Evolutionary conservation across 2,329 filamentous ascomycete species (phyloP).

Genomic region (Diaporthe destruens): DNA sequence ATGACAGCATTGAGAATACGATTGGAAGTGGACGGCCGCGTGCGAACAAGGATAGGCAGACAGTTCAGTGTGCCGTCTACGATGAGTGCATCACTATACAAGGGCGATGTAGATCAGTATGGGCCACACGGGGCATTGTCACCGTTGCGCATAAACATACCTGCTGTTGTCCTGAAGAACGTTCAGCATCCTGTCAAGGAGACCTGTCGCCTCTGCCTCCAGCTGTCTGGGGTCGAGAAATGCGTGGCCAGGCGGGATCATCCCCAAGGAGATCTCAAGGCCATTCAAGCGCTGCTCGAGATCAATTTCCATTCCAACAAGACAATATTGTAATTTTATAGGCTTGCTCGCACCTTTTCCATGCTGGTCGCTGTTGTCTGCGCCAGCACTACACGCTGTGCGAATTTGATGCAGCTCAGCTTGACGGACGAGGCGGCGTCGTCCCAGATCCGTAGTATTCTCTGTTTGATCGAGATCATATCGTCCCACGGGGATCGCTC

Average conservation of each 20-base stretch:
- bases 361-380: constrained; percentile 87
- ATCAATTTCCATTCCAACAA: constrained; percentile 1
- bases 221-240: constrained; percentile 83
- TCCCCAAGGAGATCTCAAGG: constrained; percentile 86
- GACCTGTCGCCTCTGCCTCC: constrained; percentile 91
- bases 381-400: constrained; percentile 90
- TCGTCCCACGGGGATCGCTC: constrained; percentile 87
- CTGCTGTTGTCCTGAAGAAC: constrained; percentile 88
- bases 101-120: constrained; percentile 44
- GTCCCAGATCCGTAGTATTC: constrained; percentile 91
- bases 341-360: constrained; percentile 64
- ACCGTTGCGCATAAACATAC: constrained; percentile 61
- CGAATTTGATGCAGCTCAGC: constrained; percentile 97
- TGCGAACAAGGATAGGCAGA: constrained; percentile 84
- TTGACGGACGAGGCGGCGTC: constrained; percentile 79
- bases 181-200: constrained; percentile 88
- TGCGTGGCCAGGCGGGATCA: constrained; percentile 86
- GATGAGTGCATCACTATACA: constrained; percentile 81
- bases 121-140: constrained; percentile 22
- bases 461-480: constrained; percentile 89
- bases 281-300: constrained; percentile 70
- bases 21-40: constrained; percentile 82
- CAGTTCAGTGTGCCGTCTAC: constrained; percentile 94
- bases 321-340: constrained; percentile 45
- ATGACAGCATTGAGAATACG: constrained; percentile 89